phyloP scores from a whole-genome alignment of 805 yeast species.

The Hyphopichia homilentoma region DNA sequence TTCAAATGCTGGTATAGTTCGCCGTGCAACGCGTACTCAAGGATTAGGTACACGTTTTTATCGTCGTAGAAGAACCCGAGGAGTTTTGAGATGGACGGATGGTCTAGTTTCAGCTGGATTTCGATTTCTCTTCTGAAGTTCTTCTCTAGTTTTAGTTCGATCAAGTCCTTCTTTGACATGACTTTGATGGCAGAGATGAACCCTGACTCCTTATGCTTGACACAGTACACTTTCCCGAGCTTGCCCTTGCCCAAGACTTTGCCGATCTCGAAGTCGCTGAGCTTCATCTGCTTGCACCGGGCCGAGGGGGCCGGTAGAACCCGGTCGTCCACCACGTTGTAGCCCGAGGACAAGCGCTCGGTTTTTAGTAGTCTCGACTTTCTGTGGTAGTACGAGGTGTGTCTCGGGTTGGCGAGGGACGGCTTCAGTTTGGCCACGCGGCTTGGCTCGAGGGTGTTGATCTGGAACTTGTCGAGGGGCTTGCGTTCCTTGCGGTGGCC shows the following conservation, averaged over 20 bases:
- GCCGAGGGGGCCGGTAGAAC: neutral
- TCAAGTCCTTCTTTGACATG: constrained; percentile 80
- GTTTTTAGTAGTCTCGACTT: constrained; percentile 2
- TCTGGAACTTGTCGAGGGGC: constrained; percentile 12
- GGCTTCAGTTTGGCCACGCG: constrained; percentile 2
- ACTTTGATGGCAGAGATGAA: constrained; percentile 87
- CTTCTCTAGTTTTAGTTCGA: constrained; percentile 70
- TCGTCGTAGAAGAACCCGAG: constrained; percentile 85
- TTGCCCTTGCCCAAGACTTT: constrained; percentile 88
- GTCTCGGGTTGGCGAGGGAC: neutral
- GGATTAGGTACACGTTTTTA: constrained; percentile 71
- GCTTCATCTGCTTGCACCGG: constrained; percentile 12
- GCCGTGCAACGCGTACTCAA: constrained; percentile 84
- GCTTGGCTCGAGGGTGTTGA: constrained; percentile 10
- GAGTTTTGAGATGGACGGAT: constrained; percentile 74
- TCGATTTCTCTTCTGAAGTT: constrained; percentile 91
- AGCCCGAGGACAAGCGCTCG: too few relatives aligned
- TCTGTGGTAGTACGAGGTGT: constrained; percentile 4
- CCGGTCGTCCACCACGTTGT: too few relatives aligned
- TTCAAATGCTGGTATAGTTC: constrained; percentile 77
- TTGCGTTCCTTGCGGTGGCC: constrained; percentile 3
- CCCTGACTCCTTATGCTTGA: constrained; percentile 68
- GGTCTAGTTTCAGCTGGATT: constrained; percentile 76
- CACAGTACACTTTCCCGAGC: constrained; percentile 91
- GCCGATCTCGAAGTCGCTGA: constrained; percentile 81